Base-by-base conservation (phyloP, 768 basidiomycete species). In the Stropharia rugosoannulata region DNA sequence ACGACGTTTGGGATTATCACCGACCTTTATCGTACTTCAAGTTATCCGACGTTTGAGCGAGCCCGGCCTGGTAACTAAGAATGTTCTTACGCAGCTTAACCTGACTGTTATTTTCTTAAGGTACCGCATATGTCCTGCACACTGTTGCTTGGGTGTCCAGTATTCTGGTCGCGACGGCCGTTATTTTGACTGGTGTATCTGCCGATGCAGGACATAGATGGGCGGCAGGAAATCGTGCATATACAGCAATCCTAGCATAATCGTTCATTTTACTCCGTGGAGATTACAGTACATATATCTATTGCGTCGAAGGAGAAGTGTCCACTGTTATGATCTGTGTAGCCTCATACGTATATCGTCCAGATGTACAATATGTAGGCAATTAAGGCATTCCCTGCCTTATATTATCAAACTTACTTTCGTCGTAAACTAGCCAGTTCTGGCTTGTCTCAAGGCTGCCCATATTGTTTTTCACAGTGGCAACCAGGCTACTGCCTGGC, bases 361-460 rank as follows among this genome's bases (percentile, higher is more conserved):
- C 13, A 10, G 50, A 13, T 25, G 18, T 37, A 19, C 36, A 43
- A 13, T 13, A 42, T 52, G 45, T 11, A 27, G 10, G 15, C 11
- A 51, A 27, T 54, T 58, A 72, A 45, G 63, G 55, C 86, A 90
- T 90, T 38, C 90, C 87, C 12, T 80, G 80, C 64, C 77, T 78
- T 77, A 95, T 72, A 68, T 95, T 95, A 41, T 90, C 87, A 66
- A 87, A 95, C 73, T 82, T 81, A 64, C 90, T 91, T 38, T 77
- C 70, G 64, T 83, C 79, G 66, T 96, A 98, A 41, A 68, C 66
- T 59, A 99, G 73, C 86, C 95, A 96, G 68, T 99, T 99, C 37
- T 80, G 80, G 57, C 68, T 73, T 46, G 61, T 60, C 61, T 95
- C 89, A 57, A 94, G 69, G 10, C 78, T 75, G 11, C 87, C 89